phyloP scores from a whole-genome alignment of 2,329 filamentous ascomycete genomes.

The Talaromyces funiculosus region DNA sequence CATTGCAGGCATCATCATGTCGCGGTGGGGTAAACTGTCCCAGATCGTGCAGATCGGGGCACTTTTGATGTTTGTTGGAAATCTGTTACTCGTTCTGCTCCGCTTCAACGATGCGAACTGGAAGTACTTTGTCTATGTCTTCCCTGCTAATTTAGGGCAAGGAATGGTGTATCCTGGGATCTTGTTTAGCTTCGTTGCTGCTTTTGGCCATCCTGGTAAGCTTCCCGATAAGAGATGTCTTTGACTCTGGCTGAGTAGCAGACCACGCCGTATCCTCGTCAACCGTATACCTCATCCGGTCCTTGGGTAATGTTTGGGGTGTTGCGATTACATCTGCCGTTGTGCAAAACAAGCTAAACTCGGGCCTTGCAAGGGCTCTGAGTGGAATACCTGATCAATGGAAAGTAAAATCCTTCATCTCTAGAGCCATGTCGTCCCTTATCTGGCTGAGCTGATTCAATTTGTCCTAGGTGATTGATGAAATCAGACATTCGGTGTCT shows the following conservation, averaged over 20 bases:
- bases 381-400: slow-evolving; percentile 53
- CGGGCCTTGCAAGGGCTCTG: slow-evolving; percentile 50
- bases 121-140: slow-evolving; percentile 43
- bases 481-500: slow-evolving; percentile 57
- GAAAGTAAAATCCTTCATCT: slow-evolving; percentile 43
- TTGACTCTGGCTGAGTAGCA: slow-evolving; percentile 20
- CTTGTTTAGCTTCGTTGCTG: slow-evolving; percentile 57
- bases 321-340: slow-evolving; percentile 59
- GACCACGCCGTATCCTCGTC: slow-evolving; percentile 60
- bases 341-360: slow-evolving; percentile 56
- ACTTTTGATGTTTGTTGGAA: slow-evolving; percentile 41
- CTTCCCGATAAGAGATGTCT: neutral
- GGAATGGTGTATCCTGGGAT: slow-evolving; percentile 45
- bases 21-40: slow-evolving; percentile 41
- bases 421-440: slow-evolving; percentile 13
- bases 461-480: slow-evolving; percentile 50
- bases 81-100: slow-evolving; percentile 36
- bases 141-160: slow-evolving; percentile 44
- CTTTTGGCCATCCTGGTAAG: slow-evolving; percentile 57
- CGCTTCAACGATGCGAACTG: slow-evolving; percentile 39
- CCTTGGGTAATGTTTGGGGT: slow-evolving; percentile 59
- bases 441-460: slow-evolving; percentile 21
- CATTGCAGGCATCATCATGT: slow-evolving; percentile 44
- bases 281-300: slow-evolving; percentile 59
- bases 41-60: slow-evolving; percentile 38